phyloP scores from a whole-genome alignment of 2,329 filamentous ascomycete species.

The Byssoonygena ceratinophila region DNA sequence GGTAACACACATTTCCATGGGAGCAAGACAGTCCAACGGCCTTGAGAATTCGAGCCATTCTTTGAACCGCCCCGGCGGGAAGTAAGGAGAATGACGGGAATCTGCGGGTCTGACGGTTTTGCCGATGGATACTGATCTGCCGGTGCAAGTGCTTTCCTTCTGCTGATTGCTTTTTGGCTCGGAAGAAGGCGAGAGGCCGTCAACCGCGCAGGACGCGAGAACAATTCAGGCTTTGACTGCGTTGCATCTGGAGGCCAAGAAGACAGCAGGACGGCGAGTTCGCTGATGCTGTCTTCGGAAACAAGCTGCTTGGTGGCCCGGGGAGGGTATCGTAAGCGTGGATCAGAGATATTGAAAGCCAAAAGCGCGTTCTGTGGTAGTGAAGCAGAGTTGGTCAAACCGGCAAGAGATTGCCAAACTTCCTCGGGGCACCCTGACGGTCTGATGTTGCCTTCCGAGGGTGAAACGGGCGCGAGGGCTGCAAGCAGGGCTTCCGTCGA shows the following conservation, averaged over 20 bases:
- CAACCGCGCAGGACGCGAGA: conserved; percentile 57
- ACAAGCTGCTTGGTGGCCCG: conserved; percentile 40
- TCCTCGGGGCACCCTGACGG: conserved; percentile 26
- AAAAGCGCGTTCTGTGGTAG: conserved; percentile 62
- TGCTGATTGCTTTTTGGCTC: conserved; percentile 68
- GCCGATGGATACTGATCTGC: conserved; percentile 54
- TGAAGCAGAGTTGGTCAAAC: conserved; percentile 56
- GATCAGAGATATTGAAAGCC: conserved; percentile 64
- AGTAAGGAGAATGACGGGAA: conserved; percentile 64
- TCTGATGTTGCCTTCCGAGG: conserved; percentile 17
- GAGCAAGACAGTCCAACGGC: conserved; percentile 71
- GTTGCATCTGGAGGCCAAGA: conserved; percentile 55
- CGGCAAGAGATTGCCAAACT: conserved; percentile 35
- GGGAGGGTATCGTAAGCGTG: conserved; percentile 68
- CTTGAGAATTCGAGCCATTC: conserved; percentile 44
- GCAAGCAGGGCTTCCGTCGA: conserved; percentile 68
- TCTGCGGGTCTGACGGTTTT: conserved; percentile 55
- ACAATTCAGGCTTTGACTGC: conserved; percentile 45
- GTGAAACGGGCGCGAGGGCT: conserved; percentile 49
- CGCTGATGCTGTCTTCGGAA: conserved; percentile 27
- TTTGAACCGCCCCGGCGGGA: conserved; percentile 37
- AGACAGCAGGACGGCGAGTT: conserved; percentile 52
- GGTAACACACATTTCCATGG: conserved; percentile 84
- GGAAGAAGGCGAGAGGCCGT: conserved; percentile 56
- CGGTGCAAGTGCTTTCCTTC: conserved; percentile 53